Conservation (phyloP, 2,329 filamentous ascomycete genomes). For the Fusarium verticillioides region DNA sequence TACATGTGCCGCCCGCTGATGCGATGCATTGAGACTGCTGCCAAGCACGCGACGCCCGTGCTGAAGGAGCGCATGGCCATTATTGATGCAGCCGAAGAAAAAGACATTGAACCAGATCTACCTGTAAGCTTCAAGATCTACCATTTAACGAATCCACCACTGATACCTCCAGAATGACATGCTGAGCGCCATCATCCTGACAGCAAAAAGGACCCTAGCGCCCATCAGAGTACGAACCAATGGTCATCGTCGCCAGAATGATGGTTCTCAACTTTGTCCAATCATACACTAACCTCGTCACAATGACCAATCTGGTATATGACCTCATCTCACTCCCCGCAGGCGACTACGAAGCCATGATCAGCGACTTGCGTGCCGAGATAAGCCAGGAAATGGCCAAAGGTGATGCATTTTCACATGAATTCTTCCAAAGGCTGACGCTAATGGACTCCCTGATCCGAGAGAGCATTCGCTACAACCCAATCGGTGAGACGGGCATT, state of each 20-base stretch:
- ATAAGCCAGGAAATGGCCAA: conserved; percentile 13
- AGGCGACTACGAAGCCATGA: conserved; percentile 13
- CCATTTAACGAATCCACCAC: too few relatives aligned
- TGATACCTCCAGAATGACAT: conserved; percentile 20
- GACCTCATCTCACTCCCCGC: conserved; percentile 24
- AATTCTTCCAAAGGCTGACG: conserved; percentile 20
- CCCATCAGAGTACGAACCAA: conserved; percentile 18
- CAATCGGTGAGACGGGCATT: conserved; percentile 29
- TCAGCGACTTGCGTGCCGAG: conserved; percentile 16
- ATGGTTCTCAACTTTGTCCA: conserved; percentile 32
- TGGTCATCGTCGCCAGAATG: conserved; percentile 26
- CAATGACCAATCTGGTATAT: conserved; percentile 31
- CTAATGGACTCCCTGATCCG: conserved; percentile 26
- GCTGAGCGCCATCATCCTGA: conserved; percentile 23
- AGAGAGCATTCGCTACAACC: conserved; percentile 30
- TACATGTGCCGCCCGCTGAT: conserved; percentile 26
- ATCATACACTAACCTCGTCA: conserved; percentile 25
- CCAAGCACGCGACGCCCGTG: conserved; percentile 22
- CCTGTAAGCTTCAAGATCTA: background rate
- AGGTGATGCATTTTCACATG: conserved; percentile 18
- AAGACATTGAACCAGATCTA: conserved; percentile 5
- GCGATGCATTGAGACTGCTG: conserved; percentile 23
- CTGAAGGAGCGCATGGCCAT: conserved; percentile 18
- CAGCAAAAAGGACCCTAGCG: conserved; percentile 23
- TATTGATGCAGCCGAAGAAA: conserved; percentile 17